Conservation (phyloP, 106 monocot species). For the Narthecium ossifragum region DNA sequence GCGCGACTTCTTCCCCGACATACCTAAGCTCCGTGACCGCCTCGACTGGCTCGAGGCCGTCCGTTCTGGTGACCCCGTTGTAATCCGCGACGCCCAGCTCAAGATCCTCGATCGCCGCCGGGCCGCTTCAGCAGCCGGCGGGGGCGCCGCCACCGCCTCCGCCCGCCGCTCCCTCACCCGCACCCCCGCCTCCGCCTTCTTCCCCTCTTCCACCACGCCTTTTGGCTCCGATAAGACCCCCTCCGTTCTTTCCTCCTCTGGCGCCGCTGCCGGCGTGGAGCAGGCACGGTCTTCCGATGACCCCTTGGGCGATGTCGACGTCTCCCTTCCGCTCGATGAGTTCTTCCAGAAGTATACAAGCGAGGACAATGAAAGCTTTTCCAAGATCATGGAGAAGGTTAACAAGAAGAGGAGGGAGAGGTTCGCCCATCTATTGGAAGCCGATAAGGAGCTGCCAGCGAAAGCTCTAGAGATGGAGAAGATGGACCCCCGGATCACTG, state of each 20-base stretch:
- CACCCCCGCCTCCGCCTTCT: constrained; percentile 24
- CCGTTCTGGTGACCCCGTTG: constrained; percentile 67
- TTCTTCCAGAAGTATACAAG: constrained; percentile 77
- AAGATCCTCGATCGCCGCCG: constrained; percentile 90
- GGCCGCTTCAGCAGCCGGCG: background rate
- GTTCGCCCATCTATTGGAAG: constrained; percentile 59
- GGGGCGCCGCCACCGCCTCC: constrained; percentile 11
- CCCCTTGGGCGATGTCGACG: constrained; percentile 16
- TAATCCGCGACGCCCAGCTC: constrained; percentile 89
- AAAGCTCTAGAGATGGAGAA: constrained; percentile 27
- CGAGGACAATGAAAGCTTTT: constrained; percentile 96
- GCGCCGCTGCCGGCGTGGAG: background rate
- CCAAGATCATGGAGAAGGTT: constrained; percentile 81
- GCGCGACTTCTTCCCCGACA: constrained; percentile 91
- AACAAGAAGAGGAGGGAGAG: constrained; percentile 63
- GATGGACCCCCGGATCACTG: constrained; percentile 71
- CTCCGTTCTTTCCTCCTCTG: background rate
- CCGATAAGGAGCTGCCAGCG: constrained; percentile 25
- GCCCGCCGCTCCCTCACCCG: constrained; percentile 8
- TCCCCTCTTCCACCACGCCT: constrained; percentile 47
- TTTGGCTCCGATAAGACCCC: constrained; percentile 31
- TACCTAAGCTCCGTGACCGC: constrained; percentile 75
- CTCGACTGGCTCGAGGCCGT: constrained; percentile 86
- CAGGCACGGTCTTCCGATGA: no score
- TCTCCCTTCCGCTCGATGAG: constrained; percentile 53